Evolutionary conservation across 2,329 filamentous ascomycete genomes (phyloP).

Genomic region (Mariannaea sp.): DNA sequence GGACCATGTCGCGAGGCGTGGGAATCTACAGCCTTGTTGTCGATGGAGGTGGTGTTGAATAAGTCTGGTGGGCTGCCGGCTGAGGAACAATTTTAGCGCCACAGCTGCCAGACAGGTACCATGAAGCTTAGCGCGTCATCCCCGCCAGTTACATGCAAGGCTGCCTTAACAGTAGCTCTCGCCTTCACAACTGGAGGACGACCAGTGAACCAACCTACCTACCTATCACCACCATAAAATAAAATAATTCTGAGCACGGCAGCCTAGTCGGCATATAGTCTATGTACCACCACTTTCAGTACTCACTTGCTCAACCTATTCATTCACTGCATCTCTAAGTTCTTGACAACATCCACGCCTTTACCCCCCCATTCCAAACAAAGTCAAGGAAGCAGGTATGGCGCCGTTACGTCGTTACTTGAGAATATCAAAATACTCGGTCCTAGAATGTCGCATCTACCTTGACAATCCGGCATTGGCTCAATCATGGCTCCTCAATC

Average conservation of each 20-base stretch:
- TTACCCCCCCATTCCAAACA: constrained; percentile 3
- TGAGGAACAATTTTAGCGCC: constrained; percentile 34
- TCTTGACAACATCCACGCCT: constrained; percentile 7
- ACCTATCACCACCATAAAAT: constrained; percentile 26
- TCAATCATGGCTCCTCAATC: constrained; percentile 81
- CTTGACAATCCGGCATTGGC: constrained; percentile 86
- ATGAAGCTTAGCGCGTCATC: no score
- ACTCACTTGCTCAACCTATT: constrained; percentile 9
- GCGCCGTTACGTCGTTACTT: constrained; percentile 88
- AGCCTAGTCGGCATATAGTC: constrained; percentile 31
- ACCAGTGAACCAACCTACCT: constrained; percentile 23
- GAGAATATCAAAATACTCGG: constrained; percentile 88
- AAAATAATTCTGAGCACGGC: constrained; percentile 23
- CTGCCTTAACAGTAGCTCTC: no score
- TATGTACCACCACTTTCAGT: not conserved
- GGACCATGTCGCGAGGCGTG: constrained; percentile 36
- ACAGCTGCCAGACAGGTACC: constrained; percentile 37
- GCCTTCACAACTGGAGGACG: no score
- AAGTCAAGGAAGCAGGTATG: constrained; percentile 61
- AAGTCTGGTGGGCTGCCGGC: constrained; percentile 12
- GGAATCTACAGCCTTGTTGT: constrained; percentile 11
- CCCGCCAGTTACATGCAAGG: no score
- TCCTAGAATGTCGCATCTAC: constrained; percentile 96
- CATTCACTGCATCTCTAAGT: no score
- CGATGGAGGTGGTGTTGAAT: not conserved